Conservation (phyloP, 2,329 filamentous ascomycete genomes). For the Fusarium virguliforme region DNA sequence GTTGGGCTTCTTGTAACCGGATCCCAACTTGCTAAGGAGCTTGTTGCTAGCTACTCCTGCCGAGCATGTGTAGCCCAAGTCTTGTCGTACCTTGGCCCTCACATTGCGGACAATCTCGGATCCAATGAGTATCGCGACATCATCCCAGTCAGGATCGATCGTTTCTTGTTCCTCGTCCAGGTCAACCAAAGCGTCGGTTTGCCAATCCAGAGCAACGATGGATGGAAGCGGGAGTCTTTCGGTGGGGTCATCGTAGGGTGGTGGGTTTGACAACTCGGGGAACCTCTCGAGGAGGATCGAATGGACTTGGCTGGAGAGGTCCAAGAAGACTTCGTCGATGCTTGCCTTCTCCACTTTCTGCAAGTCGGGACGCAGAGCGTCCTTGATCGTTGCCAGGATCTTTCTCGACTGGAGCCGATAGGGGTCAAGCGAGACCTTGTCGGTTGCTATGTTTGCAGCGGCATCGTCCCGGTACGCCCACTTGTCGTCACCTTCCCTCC, state of each 20-base stretch:
- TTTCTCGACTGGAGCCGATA: slow-evolving; percentile 88
- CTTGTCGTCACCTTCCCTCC: slow-evolving; percentile 90
- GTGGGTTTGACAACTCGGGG: slow-evolving; percentile 75
- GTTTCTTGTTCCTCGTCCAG: slow-evolving; percentile 83
- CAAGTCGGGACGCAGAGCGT: slow-evolving; percentile 74
- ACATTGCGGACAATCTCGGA: slow-evolving; percentile 90
- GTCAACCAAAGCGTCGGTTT: slow-evolving; percentile 85
- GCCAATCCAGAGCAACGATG: slow-evolving; percentile 83
- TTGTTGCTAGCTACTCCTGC: slow-evolving; percentile 93
- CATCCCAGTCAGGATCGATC: slow-evolving; percentile 95
- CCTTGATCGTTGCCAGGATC: slow-evolving; percentile 86
- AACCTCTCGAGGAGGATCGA: slow-evolving; percentile 81
- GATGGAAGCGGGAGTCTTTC: slow-evolving; percentile 81
- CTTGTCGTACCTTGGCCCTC: slow-evolving; percentile 76
- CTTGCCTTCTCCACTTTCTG: slow-evolving; percentile 93
- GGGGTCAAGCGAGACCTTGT: slow-evolving; percentile 95
- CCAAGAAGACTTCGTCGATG: slow-evolving; percentile 96
- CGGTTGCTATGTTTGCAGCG: slow-evolving; percentile 82
- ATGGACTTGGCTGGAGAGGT: slow-evolving; percentile 89
- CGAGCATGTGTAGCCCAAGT: slow-evolving; percentile 90
- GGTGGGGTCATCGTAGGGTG: slow-evolving; percentile 81
- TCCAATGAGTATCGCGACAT: slow-evolving; percentile 87
- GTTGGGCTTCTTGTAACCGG: slow-evolving; percentile 93
- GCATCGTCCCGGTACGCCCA: slow-evolving; percentile 94
- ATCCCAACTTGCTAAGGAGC: slow-evolving; percentile 94